Evolutionary conservation across 352 stramenopile species (phyloP), one percentile per base, ranked within the genome.

Genomic region (Plasmopara viticola): DNA sequence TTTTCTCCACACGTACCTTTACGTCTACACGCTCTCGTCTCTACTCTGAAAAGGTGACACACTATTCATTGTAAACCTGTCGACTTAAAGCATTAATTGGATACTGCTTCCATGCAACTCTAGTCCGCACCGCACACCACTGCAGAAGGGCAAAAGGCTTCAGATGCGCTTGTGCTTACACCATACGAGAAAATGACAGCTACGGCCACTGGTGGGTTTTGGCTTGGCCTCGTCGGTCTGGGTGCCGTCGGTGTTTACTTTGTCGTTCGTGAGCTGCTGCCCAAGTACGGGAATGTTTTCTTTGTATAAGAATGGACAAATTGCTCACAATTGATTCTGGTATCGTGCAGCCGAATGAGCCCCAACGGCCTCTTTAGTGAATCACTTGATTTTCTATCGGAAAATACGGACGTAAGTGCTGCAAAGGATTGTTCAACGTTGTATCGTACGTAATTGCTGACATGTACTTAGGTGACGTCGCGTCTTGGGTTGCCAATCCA

Each of bases 101-200:
- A 42, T 18, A 42, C 31, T 47, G 39, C 56, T 40, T 15, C 8
- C 12, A 31, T 49, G 37, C 9, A 25, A 28, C 34, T 39, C 34
- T 66, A 29, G 66, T 51, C 31, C 53, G 44, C 12, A 17, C 9
- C 6, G 1, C 61, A 82, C 39, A 51, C 60, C 39, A 71, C 64
- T 6, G 63, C 68, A 42, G 75, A 86, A 35, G 68, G 71, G 39
- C 60, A 81, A 31, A 79, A 82, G 41, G 54, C 74, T 14, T 62
- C 80, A 55, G 82, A 92, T 44, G 82, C 82, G 35, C 70, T 92
- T 42, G 84, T 97, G 38, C 75, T 98, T 48, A 96, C 91, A 43
- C 91, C 94, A 13, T 96, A 96, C 29, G 72, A 98, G 79, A 97
- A 98, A 64, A 91, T 97, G 18, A 93, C 90, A 18, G 94, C 83